Evolutionary conservation across 192 early-diverging fungal species (phyloP), one percentile per base, ranked within the genome.

Genomic region (Mortierella alpina): DNA sequence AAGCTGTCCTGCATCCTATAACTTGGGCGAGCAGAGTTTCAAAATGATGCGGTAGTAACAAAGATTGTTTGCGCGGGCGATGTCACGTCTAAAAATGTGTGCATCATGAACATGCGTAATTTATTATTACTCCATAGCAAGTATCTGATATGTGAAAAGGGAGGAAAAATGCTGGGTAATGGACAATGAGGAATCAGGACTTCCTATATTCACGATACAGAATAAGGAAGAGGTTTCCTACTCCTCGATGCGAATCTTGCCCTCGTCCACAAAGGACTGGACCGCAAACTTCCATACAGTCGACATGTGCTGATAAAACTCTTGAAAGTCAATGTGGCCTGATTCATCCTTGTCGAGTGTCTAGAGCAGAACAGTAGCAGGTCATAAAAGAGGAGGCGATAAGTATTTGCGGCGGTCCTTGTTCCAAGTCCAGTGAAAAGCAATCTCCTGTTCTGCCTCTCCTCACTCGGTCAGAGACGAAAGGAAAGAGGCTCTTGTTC

Each of bases 201-300:
- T 3, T 31, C 3, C 31, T 31, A 31, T 31, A 31, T 31, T 2
- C 31, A 31, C 3, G 31, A 56, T 23, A 4, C 54, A 56, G 3
- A 56, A 23, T 23, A 23, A 8, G 17, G 54, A 56, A 23, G 12
- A 56, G 53, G 17, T 22, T 22, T 22, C 53, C 7, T 73, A 73
- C n/a, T 31, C 47, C 17, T 78, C 62, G 41, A 78, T 49, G 9
- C 46, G 7, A 48, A 78, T 78, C 68, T 78, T 78, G 75, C 75
- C 75, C 49, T 78, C 75, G 41, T 78, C 75, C 9, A 78, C 61
- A 22, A 78, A 78, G 51, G 75, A 78, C 50, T 78, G 75, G 39
- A 78, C 62, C 9, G 75, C 75, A 55, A 78, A 78, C 51, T 71
- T 70, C 75, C 75, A 78, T 11, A 78, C 45, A 11, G 75, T 78